Percentiles rank a stretch among this genome's conserved stretches.
These are phyloP conservation scores for Insectozyma bohioensis DNA, from an alignment of 1,139 yeast species.

Conservation along the genomic window DNA sequence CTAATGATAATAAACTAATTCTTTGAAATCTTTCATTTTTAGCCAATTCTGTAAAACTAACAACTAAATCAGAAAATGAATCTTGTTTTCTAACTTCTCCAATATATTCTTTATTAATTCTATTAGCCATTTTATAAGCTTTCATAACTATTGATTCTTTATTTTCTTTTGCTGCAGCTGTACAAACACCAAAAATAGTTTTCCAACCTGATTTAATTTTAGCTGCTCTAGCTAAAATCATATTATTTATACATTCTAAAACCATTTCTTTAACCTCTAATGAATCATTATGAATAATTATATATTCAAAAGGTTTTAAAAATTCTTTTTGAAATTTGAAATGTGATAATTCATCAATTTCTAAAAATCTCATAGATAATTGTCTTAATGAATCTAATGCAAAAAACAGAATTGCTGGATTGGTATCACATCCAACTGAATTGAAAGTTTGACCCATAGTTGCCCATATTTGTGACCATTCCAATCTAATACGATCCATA, in stretches of 20 bases:
- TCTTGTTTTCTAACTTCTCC: conserved; percentile 70
- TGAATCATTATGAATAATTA: conserved; percentile 65
- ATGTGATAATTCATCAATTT: conserved; percentile 89
- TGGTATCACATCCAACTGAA: conserved; percentile 77
- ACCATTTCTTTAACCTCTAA: conserved; percentile 85
- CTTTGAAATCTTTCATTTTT: conserved; percentile 84
- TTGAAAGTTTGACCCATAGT: conserved; percentile 91
- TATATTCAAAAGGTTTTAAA: conserved; percentile 84
- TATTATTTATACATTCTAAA: conserved; percentile 82
- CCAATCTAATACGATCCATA: conserved; percentile 93
- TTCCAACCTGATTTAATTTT: conserved; percentile 94
- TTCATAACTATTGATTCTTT: conserved; percentile 60
- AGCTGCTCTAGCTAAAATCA: conserved; percentile 74
- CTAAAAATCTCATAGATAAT: conserved; percentile 86
- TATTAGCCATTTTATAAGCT: conserved; percentile 62
- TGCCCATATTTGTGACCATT: conserved; percentile 96
- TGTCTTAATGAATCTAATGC: conserved; percentile 95
- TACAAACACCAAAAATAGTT: conserved; percentile 77
- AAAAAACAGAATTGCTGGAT: conserved; percentile 76
- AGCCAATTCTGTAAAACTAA: conserved; percentile 76
- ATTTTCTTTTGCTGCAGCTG: conserved; percentile 58
- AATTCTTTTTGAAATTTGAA: conserved; percentile 96
- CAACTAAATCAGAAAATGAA: conserved; percentile 71
- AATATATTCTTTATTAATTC: conserved; percentile 62
- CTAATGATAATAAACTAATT: conserved; percentile 76